These are phyloP conservation scores for Verbascum thapsus DNA, from an alignment of 257 asterid species.

Conservation along the genomic window DNA sequence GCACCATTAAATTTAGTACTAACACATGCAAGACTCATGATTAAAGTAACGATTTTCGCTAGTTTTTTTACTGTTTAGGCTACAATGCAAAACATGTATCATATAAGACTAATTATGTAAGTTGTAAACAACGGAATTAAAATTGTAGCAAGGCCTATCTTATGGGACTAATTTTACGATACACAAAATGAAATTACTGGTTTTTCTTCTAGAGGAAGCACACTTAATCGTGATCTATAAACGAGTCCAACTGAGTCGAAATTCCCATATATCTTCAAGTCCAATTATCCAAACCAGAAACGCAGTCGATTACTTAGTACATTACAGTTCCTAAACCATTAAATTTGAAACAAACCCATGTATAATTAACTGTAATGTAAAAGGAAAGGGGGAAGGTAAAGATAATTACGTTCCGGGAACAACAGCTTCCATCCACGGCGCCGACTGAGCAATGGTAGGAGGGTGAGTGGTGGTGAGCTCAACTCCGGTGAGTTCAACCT, in stretches of 20 bases:
- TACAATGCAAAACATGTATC: too few species aligned
- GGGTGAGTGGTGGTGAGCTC: slow-evolving; percentile 83
- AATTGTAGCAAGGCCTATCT: too few species aligned
- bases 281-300: slow-evolving; percentile 15
- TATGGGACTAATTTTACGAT: too few species aligned
- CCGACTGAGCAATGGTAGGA: slow-evolving; percentile 58
- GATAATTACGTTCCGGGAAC: slow-evolving; percentile 91
- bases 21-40: too few species aligned
- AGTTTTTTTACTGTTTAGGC: too few species aligned
- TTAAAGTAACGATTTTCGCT: too few species aligned
- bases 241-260: neutral
- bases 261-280: slow-evolving; percentile 1
- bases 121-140: too few species aligned
- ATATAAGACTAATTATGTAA: too few species aligned
- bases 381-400: neutral
- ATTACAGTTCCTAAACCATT: neutral
- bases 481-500: slow-evolving; percentile 69
- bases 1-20: too few species aligned
- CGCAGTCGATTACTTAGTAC: too few species aligned
- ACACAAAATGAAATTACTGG: too few species aligned
- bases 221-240: neutral
- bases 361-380: neutral
- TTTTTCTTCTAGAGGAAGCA: too few species aligned
- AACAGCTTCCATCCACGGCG: slow-evolving; percentile 90
- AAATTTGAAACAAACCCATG: neutral